These are phyloP conservation scores for Simmondsia chinensis DNA, from an alignment of 148 eudicot species.

Conservation along the genomic window DNA sequence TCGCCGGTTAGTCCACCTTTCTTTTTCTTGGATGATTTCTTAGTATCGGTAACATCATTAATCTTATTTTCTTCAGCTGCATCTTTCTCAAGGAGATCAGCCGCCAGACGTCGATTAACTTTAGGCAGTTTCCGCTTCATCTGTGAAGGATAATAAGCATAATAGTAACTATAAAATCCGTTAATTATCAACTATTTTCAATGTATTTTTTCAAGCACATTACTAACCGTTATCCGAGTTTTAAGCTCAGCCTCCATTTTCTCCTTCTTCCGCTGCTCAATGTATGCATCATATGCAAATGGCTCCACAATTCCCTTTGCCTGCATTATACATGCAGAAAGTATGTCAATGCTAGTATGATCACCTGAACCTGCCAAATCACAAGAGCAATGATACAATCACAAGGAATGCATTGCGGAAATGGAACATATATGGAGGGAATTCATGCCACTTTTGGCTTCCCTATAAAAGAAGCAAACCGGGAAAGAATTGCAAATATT, in stretches of 20 bases:
- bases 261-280: slow-evolving; percentile 58
- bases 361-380: no score
- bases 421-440: no score
- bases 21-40: slow-evolving; percentile 69
- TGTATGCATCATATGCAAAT: slow-evolving; percentile 58
- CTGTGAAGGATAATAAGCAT: slow-evolving; percentile 24
- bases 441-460: no score
- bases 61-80: slow-evolving; percentile 51
- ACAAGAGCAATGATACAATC: no score
- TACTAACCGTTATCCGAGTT: slow-evolving; percentile 73
- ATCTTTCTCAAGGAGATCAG: slow-evolving; percentile 44
- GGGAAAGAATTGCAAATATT: no score
- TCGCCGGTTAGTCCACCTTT: slow-evolving; percentile 44
- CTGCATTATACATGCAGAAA: slow-evolving; percentile 28
- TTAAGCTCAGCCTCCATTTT: slow-evolving; percentile 34
- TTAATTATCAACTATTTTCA: no score
- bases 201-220: neutral
- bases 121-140: slow-evolving; percentile 61
- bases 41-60: slow-evolving; percentile 31
- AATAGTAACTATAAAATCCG: neutral
- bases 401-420: no score
- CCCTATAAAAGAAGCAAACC: no score
- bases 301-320: slow-evolving; percentile 67
- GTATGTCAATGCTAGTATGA: no score
- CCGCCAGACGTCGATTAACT: slow-evolving; percentile 47